Percentiles rank a stretch among this genome's conserved stretches.
Evolutionary conservation across 768 basidiomycete genomes (phyloP).

Genomic region (Russula abietina): DNA sequence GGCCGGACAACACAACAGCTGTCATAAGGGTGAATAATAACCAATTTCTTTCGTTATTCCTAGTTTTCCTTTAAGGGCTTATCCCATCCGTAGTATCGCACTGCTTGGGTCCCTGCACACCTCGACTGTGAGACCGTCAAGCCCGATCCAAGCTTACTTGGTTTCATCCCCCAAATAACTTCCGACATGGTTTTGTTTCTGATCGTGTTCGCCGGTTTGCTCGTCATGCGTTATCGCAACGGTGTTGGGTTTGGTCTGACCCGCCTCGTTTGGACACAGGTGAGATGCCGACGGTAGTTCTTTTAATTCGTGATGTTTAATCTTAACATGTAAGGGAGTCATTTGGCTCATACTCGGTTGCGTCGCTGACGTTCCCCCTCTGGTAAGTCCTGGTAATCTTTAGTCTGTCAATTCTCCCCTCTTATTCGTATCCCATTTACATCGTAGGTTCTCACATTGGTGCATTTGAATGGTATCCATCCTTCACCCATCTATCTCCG

Average conservation of each 20-base stretch:
- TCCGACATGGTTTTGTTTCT: background rate
- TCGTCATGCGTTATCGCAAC: background rate
- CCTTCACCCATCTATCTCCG: background rate
- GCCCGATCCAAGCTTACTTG: background rate
- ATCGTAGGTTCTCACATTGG: background rate
- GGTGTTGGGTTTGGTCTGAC: background rate
- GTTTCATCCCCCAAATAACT: background rate
- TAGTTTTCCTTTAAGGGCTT: background rate
- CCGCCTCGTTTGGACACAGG: background rate
- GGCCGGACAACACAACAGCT: background rate
- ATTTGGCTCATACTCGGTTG: background rate
- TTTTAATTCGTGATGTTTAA: background rate
- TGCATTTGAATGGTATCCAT: background rate
- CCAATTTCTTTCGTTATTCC: background rate
- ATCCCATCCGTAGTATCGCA: background rate
- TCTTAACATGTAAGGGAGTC: background rate
- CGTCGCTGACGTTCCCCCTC: background rate
- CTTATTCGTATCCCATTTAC: background rate
- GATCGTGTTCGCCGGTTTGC: slow-evolving; percentile 4
- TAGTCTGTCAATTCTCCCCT: background rate
- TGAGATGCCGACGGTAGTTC: background rate
- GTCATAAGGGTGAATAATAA: background rate
- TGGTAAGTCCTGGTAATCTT: background rate
- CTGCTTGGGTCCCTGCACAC: background rate
- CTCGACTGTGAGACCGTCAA: background rate